phyloP scores from a whole-genome alignment of 257 asterid species.

The Solanum dulcamara region DNA sequence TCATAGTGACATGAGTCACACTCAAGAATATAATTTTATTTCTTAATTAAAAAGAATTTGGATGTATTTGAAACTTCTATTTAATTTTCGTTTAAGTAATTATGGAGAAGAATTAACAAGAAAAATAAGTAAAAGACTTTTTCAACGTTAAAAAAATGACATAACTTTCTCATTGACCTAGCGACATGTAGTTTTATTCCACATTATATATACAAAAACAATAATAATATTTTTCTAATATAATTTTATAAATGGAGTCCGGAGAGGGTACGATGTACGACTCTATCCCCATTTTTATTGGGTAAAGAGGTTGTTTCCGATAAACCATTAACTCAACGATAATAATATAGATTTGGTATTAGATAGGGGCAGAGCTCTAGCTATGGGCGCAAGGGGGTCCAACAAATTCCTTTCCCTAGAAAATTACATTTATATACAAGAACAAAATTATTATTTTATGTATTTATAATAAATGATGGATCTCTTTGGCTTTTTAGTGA shows the following conservation, averaged over 20 bases:
- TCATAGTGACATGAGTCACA: neutral
- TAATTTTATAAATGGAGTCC: neutral
- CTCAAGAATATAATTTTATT: neutral
- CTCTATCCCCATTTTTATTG: fast-evolving
- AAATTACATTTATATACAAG: neutral
- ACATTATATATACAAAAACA: neutral
- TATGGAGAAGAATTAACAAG: neutral
- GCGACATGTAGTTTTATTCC: neutral
- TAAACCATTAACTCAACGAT: neutral
- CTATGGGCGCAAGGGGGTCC: neutral
- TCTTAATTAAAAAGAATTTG: neutral
- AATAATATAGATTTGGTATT: neutral
- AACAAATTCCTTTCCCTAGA: neutral
- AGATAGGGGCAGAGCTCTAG: neutral
- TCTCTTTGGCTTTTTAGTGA: neutral
- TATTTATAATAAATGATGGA: neutral
- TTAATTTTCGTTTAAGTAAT: neutral
- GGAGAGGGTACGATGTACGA: neutral
- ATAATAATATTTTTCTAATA: neutral
- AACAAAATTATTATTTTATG: neutral
- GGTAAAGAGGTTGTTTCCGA: too few relatives aligned
- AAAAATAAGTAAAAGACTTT: neutral
- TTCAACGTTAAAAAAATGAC: neutral
- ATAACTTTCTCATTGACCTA: neutral
- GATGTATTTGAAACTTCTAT: neutral